Evolutionary conservation across 169 alveolate species (phyloP).

Genomic region (Besnoitia besnoiti): DNA sequence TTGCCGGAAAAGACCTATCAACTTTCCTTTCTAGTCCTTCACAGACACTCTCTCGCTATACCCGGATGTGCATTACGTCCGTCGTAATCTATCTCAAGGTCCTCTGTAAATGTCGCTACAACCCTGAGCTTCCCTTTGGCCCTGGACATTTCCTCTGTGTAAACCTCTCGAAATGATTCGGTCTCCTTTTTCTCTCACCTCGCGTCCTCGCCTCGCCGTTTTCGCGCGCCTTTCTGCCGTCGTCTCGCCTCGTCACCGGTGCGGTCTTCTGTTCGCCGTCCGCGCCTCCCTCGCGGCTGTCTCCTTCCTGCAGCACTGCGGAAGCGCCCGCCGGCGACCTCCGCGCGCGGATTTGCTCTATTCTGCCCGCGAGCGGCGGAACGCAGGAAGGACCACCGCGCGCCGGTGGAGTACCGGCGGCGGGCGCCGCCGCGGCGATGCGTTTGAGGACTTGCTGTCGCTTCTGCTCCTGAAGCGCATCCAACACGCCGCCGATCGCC

Average conservation of each 20-base stretch:
- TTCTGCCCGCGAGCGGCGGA: neutral
- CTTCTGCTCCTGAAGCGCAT: slow-evolving; percentile 56
- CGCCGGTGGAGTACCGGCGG: slow-evolving; percentile 24
- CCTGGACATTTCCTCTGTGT: no score
- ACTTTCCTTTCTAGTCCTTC: no score
- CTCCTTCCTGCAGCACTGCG: slow-evolving; percentile 45
- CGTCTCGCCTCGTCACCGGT: neutral
- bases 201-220: no score
- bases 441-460: slow-evolving; percentile 62
- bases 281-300: slow-evolving; percentile 4
- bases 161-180: no score
- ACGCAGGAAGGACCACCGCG: neutral
- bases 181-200: no score
- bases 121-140: no score
- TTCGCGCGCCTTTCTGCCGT: neutral
- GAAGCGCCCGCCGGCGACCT: slow-evolving; percentile 26
- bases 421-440: slow-evolving; percentile 31
- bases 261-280: neutral
- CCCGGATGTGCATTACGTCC: no score
- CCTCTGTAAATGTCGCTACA: no score
- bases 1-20: no score
- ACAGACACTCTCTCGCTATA: no score
- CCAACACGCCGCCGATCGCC: slow-evolving; percentile 43
- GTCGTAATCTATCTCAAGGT: no score
- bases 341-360: slow-evolving; percentile 12